Base-by-base conservation (phyloP, 805 yeast genomes). In the Starmerella tilneyi region DNA sequence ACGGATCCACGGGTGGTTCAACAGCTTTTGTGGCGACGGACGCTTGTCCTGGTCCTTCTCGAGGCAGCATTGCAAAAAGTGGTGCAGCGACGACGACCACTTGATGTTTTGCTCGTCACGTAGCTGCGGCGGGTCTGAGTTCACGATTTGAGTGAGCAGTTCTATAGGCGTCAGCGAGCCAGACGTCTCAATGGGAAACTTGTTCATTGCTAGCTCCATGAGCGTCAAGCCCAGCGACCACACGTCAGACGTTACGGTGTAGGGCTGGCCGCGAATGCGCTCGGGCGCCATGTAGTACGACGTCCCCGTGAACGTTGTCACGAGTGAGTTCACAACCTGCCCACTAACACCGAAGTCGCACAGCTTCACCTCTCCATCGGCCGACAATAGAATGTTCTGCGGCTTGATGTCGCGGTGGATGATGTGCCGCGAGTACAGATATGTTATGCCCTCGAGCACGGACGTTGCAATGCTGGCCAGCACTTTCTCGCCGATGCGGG, bases 261-360 rank as follows among this genome's bases (percentile, higher is more conserved):
- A 92, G 1, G 96, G 92, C 59, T 85, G 89, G 23, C 96, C 96
- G 67, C 84, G 84, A 42, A 92, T 89, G 56, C 98, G 73, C 63
- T 92, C 98, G 0, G 98, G 98, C 0, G 98, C 97, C 98, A 92
- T 92, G 63, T 92, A 92, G 61, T 84, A 89, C 9, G 94, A 88
- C 0, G 98, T 92, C 2, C 98, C 98, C 0, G 96, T 92, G 59
- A 88, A 92, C 0, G 98, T 92, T 1, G 95, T 84, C 1, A 97
- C 97, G 38, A 92, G 68, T 0, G 96, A 85, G 62, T 92, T 82
- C 26, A 89, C 95, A 16, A 92, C 95, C 59, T 85, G 96, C 9
- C 98, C 98, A 59, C 94, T 81, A 22, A 92, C 98, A 17, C 98
- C 98, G 67, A 92, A 92, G 65, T 92, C 98, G 65, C 97, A 89